phyloP scores from a whole-genome alignment of 1,284 basidiomycete genomes.

The Mrakiaceae sp. region DNA sequence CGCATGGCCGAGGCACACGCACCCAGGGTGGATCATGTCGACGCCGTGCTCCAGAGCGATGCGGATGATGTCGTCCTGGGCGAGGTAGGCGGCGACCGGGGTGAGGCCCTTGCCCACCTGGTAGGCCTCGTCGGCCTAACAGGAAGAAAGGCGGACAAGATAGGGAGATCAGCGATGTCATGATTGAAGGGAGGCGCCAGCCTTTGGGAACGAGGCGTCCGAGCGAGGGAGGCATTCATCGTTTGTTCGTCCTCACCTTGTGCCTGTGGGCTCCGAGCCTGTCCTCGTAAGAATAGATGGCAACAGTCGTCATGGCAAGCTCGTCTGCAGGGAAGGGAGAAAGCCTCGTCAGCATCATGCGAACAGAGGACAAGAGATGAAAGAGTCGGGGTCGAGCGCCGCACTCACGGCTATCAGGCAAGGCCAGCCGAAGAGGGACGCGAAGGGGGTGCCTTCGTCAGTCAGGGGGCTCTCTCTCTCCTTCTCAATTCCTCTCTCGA shows the following conservation, averaged over 20 bases:
- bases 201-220: background rate
- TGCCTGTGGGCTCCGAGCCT: constrained; percentile 93
- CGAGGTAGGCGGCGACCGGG: constrained; percentile 92
- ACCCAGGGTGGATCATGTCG: constrained; percentile 99
- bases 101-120: constrained; percentile 92
- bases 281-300: constrained; percentile 96
- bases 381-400: too few species aligned
- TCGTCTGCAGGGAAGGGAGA: constrained; percentile 48
- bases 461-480: too few species aligned
- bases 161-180: background rate
- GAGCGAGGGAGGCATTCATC: background rate
- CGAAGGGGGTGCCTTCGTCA: background rate
- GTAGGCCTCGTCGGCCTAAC: constrained; percentile 92
- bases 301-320: constrained; percentile 97
- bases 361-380: too few species aligned
- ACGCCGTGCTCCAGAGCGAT: constrained; percentile 93
- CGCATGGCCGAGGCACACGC: constrained; percentile 24
- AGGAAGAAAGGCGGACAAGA: background rate
- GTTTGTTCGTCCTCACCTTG: constrained; percentile 48
- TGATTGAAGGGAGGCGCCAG: background rate
- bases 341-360: too few species aligned
- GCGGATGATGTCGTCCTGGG: constrained; percentile 92
- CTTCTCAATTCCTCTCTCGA: too few species aligned
- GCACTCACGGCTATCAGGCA: background rate
- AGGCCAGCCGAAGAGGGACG: background rate